Evolutionary conservation across 1,139 yeast species (phyloP).

Genomic region (Magnusiomyces tetraspermus): DNA sequence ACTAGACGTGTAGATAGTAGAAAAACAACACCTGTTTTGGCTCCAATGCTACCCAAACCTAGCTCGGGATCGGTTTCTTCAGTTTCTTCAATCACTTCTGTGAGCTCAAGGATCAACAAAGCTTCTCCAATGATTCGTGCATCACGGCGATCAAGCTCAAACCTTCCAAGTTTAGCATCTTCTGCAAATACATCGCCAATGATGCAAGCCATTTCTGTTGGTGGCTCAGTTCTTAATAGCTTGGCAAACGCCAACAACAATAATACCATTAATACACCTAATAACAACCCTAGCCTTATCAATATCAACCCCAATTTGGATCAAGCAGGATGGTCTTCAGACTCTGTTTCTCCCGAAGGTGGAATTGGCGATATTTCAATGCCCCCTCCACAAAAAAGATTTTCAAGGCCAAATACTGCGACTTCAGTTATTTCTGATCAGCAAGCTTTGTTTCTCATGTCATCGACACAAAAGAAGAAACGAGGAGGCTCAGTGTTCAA

Average conservation of each 20-base stretch:
- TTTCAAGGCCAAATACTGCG: not conserved
- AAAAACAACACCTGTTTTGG: conserved; percentile 13
- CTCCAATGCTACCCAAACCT: conserved; percentile 10
- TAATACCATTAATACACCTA: conserved; percentile 19
- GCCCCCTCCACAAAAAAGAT: conserved; percentile 24
- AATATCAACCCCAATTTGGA: too few relatives aligned
- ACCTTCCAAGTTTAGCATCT: conserved; percentile 10
- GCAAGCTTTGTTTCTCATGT: not conserved
- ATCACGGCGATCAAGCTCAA: conserved; percentile 14
- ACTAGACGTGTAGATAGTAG: conserved; percentile 2
- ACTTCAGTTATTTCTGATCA: not conserved
- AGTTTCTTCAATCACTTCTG: not conserved
- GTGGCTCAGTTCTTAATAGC: conserved; percentile 7
- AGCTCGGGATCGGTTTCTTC: conserved; percentile 10
- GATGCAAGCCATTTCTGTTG: conserved; percentile 14
- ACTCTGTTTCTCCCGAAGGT: conserved; percentile 23
- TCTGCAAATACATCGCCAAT: conserved; percentile 17
- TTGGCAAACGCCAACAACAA: conserved; percentile 2
- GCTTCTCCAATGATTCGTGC: conserved; percentile 21
- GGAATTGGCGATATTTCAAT: conserved; percentile 23
- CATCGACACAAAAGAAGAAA: not conserved
- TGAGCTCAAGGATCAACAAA: conserved; percentile 17
- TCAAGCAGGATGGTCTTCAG: conserved; percentile 19
- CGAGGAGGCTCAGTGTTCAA: not conserved
- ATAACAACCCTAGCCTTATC: too few relatives aligned